phyloP scores from a whole-genome alignment of 2,329 filamentous ascomycete species.

The Xylariaceae sp. region DNA sequence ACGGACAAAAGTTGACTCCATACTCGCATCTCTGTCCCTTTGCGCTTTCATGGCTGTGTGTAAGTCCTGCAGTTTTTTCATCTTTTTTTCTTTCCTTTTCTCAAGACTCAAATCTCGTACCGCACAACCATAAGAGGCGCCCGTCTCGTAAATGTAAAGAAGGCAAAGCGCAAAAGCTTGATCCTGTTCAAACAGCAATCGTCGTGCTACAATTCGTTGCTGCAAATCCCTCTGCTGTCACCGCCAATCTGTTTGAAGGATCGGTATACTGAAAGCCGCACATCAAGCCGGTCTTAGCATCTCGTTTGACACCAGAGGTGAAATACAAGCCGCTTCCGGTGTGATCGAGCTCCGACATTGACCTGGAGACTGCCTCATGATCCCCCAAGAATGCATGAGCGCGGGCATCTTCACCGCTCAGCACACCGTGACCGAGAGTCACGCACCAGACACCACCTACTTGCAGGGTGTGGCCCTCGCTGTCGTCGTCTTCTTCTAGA shows the following conservation, averaged over 20 bases:
- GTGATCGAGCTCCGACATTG: constrained; percentile 38
- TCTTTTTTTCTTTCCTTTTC: no score
- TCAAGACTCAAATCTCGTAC: no score
- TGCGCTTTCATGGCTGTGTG: no score
- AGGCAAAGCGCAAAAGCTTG: no score
- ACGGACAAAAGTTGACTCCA: no score
- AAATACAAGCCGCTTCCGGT: constrained; percentile 27
- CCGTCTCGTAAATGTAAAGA: no score
- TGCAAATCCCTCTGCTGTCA: no score
- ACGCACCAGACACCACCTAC: constrained; percentile 50
- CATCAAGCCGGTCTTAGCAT: constrained; percentile 1
- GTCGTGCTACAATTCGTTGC: background rate
- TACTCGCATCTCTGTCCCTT: no score
- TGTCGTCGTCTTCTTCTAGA: constrained; percentile 42
- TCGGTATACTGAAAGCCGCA: constrained; percentile 5
- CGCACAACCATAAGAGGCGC: no score
- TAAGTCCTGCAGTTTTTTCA: no score
- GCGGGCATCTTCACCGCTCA: constrained; percentile 38
- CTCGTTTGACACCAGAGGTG: constrained; percentile 3
- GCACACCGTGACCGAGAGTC: constrained; percentile 55
- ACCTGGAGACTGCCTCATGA: constrained; percentile 13
- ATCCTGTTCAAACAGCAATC: background rate
- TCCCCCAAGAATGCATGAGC: constrained; percentile 54
- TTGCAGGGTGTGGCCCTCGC: constrained; percentile 47
- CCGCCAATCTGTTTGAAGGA: no score